A percentile compares a stretch with the other conserved stretches of the same genome.
phyloP scores from a whole-genome alignment of 2,329 filamentous ascomycete genomes.

The Arachnomyces sp. region DNA sequence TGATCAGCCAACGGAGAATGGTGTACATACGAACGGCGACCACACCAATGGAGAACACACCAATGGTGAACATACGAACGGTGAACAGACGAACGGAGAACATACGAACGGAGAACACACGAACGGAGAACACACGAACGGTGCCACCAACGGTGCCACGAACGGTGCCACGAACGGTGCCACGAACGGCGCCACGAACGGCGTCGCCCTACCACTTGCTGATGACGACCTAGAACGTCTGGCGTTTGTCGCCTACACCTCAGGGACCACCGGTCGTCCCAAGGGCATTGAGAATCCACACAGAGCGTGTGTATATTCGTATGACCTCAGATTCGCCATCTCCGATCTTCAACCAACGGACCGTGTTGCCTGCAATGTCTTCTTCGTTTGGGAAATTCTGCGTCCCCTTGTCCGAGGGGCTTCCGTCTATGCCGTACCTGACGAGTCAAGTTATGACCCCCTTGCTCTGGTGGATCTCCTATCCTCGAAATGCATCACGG shows the following conservation, averaged over 20 bases:
- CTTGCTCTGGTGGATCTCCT: conserved; percentile 64
- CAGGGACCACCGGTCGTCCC: conserved; percentile 68
- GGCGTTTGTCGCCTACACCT: conserved; percentile 74
- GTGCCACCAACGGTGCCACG: conserved; percentile 17
- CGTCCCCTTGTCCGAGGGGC: conserved; percentile 68
- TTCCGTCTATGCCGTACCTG: conserved; percentile 65
- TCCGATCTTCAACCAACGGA: conserved; percentile 64
- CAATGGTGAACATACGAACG: not conserved
- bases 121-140: conserved; percentile 7
- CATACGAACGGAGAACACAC: conserved; percentile 4
- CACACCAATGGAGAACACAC: too few species aligned
- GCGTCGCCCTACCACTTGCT: conserved; percentile 45
- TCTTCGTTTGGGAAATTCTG: conserved; percentile 79
- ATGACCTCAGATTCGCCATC: conserved; percentile 61
- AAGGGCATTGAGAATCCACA: conserved; percentile 78
- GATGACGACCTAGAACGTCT: conserved; percentile 64
- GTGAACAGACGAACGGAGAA: conserved; percentile 1
- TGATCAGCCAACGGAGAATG: conserved; percentile 38
- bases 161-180: conserved; percentile 19
- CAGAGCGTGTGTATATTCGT: conserved; percentile 63
- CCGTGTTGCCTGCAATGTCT: conserved; percentile 78
- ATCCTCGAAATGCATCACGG: conserved; percentile 57
- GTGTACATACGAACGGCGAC: not conserved
- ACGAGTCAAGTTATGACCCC: conserved; percentile 70
- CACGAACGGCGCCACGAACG: conserved; percentile 37